phyloP scores from a whole-genome alignment of 2,329 filamentous ascomycete genomes.

The Penicillium crustosum region DNA sequence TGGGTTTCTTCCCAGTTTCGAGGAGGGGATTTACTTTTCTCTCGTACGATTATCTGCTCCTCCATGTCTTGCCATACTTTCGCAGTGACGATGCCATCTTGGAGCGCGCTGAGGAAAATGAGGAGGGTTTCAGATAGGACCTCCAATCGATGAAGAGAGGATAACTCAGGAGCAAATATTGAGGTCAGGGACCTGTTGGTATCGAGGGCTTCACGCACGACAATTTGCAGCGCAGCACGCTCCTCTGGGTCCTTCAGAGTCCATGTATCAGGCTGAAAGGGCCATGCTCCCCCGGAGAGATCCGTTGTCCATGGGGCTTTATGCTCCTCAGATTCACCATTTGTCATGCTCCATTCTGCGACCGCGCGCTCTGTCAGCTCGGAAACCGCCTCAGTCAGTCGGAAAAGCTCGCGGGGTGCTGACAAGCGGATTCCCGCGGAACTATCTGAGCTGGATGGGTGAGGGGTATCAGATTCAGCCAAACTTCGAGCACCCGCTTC shows the following conservation, averaged over 20 bases:
- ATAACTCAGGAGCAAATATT: slow-evolving; percentile 62
- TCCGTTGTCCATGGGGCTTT: slow-evolving; percentile 53
- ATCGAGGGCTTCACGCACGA: slow-evolving; percentile 68
- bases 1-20: slow-evolving; percentile 56
- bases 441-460: slow-evolving; percentile 33
- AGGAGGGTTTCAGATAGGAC: slow-evolving; percentile 69
- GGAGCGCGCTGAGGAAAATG: slow-evolving; percentile 70
- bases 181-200: slow-evolving; percentile 62
- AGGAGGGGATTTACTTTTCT: slow-evolving; percentile 51
- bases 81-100: slow-evolving; percentile 74
- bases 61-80: slow-evolving; percentile 70
- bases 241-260: slow-evolving; percentile 41
- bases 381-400: slow-evolving; percentile 78
- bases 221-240: slow-evolving; percentile 46
- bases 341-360: slow-evolving; percentile 63
- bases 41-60: slow-evolving; percentile 52
- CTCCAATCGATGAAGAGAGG: slow-evolving; percentile 70
- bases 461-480: slow-evolving; percentile 26
- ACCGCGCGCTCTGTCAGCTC: slow-evolving; percentile 58
- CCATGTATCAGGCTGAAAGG: slow-evolving; percentile 57
- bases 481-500: slow-evolving; percentile 74
- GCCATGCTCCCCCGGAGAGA: slow-evolving; percentile 53
- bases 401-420: slow-evolving; percentile 84
- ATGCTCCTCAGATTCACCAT: slow-evolving; percentile 37
- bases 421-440: slow-evolving; percentile 60